Conservation (phyloP, 1,284 basidiomycete genomes). For the Cryptococcus amylolentus region DNA sequence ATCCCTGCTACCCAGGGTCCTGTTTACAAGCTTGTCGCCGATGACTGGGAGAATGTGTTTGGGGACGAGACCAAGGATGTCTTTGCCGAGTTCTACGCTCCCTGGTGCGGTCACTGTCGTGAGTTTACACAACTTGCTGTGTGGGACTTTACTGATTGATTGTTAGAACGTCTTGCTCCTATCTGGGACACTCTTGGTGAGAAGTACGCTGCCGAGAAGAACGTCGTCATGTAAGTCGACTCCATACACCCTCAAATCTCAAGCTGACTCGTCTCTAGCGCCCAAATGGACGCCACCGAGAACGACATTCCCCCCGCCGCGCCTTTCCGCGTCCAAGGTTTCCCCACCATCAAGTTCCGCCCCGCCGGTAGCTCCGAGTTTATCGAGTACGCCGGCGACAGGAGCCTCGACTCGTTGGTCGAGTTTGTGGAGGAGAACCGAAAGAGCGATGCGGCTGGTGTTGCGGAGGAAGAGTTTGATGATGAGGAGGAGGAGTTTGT, state of each 20-base stretch:
- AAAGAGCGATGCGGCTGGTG: conserved; percentile 53
- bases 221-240: conserved; percentile 68
- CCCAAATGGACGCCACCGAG: conserved; percentile 93
- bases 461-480: conserved; percentile 26
- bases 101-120: conserved; percentile 66
- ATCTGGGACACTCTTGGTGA: conserved; percentile 90
- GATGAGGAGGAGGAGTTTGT: conserved; percentile 27
- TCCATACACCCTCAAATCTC: neutral
- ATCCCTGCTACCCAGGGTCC: conserved; percentile 82
- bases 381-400: conserved; percentile 89
- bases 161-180: conserved; percentile 68
- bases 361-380: conserved; percentile 80
- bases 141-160: neutral
- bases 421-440: conserved; percentile 78
- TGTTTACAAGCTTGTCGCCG: conserved; percentile 81
- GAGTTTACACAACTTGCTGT: conserved; percentile 15
- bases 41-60: conserved; percentile 82
- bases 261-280: conserved; percentile 53
- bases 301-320: conserved; percentile 89
- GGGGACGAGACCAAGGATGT: conserved; percentile 88
- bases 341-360: conserved; percentile 98
- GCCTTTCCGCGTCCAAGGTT: conserved; percentile 74
- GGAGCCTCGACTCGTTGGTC: conserved; percentile 77
- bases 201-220: conserved; percentile 76
- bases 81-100: conserved; percentile 95